Evolutionary conservation across 1,139 yeast species (phyloP), one percentile per base, ranked within the genome.

Genomic region (Wickerhamomyces sp.): DNA sequence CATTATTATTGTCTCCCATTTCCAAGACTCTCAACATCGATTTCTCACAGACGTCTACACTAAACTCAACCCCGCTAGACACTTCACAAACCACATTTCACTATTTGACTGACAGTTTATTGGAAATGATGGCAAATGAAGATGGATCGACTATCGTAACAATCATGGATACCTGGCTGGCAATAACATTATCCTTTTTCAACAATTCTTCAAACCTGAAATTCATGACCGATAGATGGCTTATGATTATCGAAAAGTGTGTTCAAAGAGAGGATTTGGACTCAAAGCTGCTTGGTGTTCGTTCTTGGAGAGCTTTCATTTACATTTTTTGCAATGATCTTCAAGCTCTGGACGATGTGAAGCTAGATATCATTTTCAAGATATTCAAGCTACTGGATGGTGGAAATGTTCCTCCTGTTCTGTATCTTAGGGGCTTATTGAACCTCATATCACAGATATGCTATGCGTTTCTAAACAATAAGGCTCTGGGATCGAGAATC

Each of bases 81-180:
- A 18, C 35, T 1, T 14, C 40, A 4, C 50, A 50, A 30, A 18
- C 45, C 4, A 48, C 51, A 0, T 39, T 47, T 18, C 2, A 18
- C 3, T 53, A 45, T 29, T 11, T 57, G 9, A 41, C 42, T 2
- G 30, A 40, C 4, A 45, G 50, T 35, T 35, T 54, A 7, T 3
- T n/a, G 3, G 54, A 43, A 3, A 6, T 41, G 30, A 2, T 52
- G 4, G 10, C 36, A 6, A 27, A 34, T 18, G 41, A 42, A 26
- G 44, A 44, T 4, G 38, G 11, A 3, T 27, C 37, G 3, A 26
- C 31, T 2, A 39, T 36, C 11, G 31, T 29, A 9, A 49, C 51
- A 23, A 50, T 48, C 2, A 32, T 53, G 42, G 59, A 56, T 33
- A 36, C 46, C 8, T 56, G 59, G 59, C 11, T 56, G 9, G 51